Conservation (phyloP, 768 basidiomycete species). For the Pluteus cervinus region DNA sequence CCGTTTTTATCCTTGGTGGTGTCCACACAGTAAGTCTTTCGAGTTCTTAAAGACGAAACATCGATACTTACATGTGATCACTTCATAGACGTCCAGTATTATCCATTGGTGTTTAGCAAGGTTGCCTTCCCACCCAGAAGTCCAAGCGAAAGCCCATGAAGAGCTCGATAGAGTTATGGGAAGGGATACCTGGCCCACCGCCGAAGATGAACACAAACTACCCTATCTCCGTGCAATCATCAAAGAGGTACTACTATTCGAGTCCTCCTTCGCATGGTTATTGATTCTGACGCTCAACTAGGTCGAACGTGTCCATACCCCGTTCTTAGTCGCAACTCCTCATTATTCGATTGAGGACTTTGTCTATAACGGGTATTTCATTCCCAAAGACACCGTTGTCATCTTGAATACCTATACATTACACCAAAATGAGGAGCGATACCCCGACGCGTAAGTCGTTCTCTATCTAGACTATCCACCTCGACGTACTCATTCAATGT, state of each 20-base stretch:
- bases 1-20: conserved; percentile 39
- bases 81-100: conserved; percentile 27
- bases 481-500: not conserved
- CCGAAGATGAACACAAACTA: conserved; percentile 24
- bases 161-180: conserved; percentile 27
- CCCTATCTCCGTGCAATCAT: conserved; percentile 30
- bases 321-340: conserved; percentile 34
- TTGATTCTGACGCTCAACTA: no score
- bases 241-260: no score
- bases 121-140: conserved; percentile 24
- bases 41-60: not conserved
- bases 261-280: no score
- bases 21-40: conserved; percentile 30
- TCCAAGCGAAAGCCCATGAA: conserved; percentile 21
- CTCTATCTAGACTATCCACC: not conserved
- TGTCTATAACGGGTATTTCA: conserved; percentile 32
- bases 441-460: conserved; percentile 30
- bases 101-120: conserved; percentile 33
- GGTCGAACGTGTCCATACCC: conserved; percentile 29
- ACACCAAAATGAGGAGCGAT: conserved; percentile 28
- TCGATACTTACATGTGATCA: not conserved
- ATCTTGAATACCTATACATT: conserved; percentile 35
- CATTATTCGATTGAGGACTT: conserved; percentile 34
- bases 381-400: conserved; percentile 34
- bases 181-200: conserved; percentile 18